Base-by-base conservation (phyloP, 345 rosid genomes). In the Camelina neglecta region DNA sequence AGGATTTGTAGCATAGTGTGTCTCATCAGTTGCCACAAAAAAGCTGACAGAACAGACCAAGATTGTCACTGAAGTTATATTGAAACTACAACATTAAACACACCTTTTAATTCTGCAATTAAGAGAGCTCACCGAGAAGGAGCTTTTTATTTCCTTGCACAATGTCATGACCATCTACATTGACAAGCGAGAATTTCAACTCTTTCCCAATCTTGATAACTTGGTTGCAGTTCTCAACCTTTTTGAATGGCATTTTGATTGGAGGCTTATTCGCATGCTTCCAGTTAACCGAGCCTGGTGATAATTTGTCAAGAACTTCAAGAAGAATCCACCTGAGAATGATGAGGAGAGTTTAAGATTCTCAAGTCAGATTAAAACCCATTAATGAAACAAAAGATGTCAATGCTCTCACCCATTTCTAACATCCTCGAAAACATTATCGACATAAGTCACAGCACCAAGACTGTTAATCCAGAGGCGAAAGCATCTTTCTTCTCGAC, bases 111-210 rank as follows among this genome's bases (percentile, higher is more conserved):
- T 26, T 63, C 7, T 7, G 42, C 10, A 44, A 4, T 29, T 29
- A 29, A 6, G 11, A 31, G 10, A 39, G 47, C 78, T 80, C 67
- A 85, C 98, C 97, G 38, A 91, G 74, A 69, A 90, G 79, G 60
- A 91, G 89, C 77, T 93, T 93, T 85, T 90, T 93, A 63, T 93
- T 90, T 80, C 98, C 98, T 75, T 91, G 96, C 78, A 93, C 90
- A 41, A 91, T 79, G 85, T 93, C 93, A 82, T 83, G 87, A 49
- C 97, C 98, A 78, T 91, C 96, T 42, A 91, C 82, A 84, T 89
- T 93, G 75, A 93, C 97, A 76, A 93, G 91, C 67, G 97, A 91
- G 76, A 91, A 91, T n/a, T 77, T 72, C 26, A 93, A 53, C 7
- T 85, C 85, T 82, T 89, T 91, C 58, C 97, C 98, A 57, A 91